Evolutionary conservation across 2,329 filamentous ascomycete genomes (phyloP).

Genomic region (Talaromyces islandicus): DNA sequence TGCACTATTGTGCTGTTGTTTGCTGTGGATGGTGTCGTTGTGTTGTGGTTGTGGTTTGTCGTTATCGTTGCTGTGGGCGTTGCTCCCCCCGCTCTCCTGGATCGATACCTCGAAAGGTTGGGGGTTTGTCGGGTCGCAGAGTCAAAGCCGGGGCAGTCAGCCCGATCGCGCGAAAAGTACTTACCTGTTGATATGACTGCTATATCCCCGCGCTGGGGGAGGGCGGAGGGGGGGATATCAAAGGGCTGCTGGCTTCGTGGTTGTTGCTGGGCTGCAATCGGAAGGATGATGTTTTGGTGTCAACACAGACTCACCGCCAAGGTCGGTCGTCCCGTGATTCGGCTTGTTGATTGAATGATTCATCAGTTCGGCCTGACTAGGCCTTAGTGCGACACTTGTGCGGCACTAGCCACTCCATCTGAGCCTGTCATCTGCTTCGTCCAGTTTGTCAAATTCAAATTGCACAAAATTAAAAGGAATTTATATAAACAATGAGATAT

Average conservation of each 20-base stretch:
- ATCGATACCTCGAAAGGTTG: not conserved
- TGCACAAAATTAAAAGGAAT: not conserved
- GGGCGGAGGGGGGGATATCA: not conserved
- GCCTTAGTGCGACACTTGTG: not conserved
- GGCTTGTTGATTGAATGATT: not conserved
- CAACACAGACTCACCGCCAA: constrained; percentile 4
- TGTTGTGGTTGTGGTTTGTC: constrained; percentile 5
- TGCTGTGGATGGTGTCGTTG: not conserved
- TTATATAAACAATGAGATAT: not conserved
- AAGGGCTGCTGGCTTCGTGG: not conserved
- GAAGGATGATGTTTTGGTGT: not conserved
- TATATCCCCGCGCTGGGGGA: constrained; percentile 8
- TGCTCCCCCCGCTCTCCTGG: not conserved
- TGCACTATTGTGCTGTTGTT: not conserved
- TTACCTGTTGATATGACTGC: constrained; percentile 10
- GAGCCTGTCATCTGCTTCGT: not conserved
- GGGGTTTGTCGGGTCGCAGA: not conserved
- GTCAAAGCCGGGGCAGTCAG: constrained; percentile 9
- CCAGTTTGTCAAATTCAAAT: not conserved
- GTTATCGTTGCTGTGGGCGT: not conserved
- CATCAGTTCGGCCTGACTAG: not conserved
- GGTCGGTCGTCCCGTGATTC: constrained; percentile 3
- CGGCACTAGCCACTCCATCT: not conserved
- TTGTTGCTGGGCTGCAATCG: not conserved
- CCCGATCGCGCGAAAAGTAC: constrained; percentile 2